A percentile compares a stretch with the other conserved stretches of the same genome.
These are phyloP conservation scores for Fusarium bactridioides DNA, from an alignment of 2,329 filamentous ascomycete genomes.

Conservation along the genomic window DNA sequence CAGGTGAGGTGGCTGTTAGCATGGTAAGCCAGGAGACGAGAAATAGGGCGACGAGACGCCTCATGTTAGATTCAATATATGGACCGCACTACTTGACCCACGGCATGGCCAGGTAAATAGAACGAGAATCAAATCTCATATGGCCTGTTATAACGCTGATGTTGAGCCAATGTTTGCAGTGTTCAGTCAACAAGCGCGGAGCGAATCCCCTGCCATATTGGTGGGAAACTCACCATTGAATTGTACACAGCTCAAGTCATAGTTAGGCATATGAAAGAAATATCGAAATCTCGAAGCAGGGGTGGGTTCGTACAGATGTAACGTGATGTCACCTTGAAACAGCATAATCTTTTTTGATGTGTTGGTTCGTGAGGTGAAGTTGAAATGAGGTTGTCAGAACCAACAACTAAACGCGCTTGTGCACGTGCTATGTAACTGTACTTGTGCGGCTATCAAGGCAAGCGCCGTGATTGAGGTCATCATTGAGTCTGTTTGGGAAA, in stretches of 20 bases:
- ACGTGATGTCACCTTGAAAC: background rate
- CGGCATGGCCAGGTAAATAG: background rate
- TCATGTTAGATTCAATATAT: background rate
- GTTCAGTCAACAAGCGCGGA: background rate
- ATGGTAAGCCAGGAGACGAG: background rate
- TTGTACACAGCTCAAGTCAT: background rate
- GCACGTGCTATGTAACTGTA: constrained; percentile 21
- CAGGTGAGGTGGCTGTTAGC: background rate
- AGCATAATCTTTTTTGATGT: background rate
- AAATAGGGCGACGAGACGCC: background rate
- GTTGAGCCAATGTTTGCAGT: background rate
- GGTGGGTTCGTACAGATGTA: background rate
- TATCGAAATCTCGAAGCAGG: background rate
- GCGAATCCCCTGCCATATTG: background rate
- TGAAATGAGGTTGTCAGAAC: constrained; percentile 16
- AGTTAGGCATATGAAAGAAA: background rate
- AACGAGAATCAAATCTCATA: background rate
- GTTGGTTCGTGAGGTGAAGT: constrained; percentile 14
- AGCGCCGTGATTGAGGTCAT: constrained; percentile 22
- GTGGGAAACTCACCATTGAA: background rate
- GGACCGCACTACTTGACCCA: background rate
- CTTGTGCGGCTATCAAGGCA: constrained; percentile 13
- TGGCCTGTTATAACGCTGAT: background rate
- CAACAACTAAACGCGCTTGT: constrained; percentile 15
- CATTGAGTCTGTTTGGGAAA: constrained; percentile 1